phyloP scores from a whole-genome alignment of 2,329 filamentous ascomycete genomes.

The Fusarium nodosum region DNA sequence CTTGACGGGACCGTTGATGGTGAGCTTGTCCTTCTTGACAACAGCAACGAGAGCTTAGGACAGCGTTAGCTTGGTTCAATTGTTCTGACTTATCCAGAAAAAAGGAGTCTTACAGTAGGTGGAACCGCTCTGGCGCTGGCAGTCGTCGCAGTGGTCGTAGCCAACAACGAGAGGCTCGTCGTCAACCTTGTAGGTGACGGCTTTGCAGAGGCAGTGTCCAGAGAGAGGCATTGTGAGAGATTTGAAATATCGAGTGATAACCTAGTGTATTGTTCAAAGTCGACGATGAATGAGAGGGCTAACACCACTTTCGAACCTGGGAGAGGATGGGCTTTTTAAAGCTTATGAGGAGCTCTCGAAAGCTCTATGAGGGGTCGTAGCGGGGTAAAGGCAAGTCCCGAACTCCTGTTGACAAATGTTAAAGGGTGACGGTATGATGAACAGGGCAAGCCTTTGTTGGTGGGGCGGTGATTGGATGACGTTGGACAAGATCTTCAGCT shows the following conservation, averaged over 20 bases:
- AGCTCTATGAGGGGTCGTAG: constrained; percentile 46
- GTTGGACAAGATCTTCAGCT: constrained; percentile 41
- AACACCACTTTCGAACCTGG: not conserved
- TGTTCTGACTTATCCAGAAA: not conserved
- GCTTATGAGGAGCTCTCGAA: constrained; percentile 40
- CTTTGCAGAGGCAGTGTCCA: constrained; percentile 79
- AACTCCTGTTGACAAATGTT: constrained; percentile 30
- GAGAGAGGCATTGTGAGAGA: constrained; percentile 70
- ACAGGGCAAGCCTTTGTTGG: constrained; percentile 39
- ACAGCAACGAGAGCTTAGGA: constrained; percentile 73
- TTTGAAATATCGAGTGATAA: constrained; percentile 4
- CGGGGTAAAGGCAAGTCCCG: constrained; percentile 49
- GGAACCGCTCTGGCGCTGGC: constrained; percentile 77
- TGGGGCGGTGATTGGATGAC: constrained; percentile 52
- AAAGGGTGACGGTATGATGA: constrained; percentile 34
- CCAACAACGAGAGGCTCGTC: constrained; percentile 68
- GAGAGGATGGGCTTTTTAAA: constrained; percentile 19
- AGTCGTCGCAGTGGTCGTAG: constrained; percentile 81
- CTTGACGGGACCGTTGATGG: constrained; percentile 74
- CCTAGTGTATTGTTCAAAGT: constrained; percentile 16
- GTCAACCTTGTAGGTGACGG: constrained; percentile 75
- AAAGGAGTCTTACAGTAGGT: constrained; percentile 71
- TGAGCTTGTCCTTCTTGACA: constrained; percentile 75
- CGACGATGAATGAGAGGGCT: constrained; percentile 11
- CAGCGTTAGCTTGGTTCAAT: constrained; percentile 15